phyloP scores from a whole-genome alignment of 495 filamentous ascomycete genomes.

The Aspergillus steynii region DNA sequence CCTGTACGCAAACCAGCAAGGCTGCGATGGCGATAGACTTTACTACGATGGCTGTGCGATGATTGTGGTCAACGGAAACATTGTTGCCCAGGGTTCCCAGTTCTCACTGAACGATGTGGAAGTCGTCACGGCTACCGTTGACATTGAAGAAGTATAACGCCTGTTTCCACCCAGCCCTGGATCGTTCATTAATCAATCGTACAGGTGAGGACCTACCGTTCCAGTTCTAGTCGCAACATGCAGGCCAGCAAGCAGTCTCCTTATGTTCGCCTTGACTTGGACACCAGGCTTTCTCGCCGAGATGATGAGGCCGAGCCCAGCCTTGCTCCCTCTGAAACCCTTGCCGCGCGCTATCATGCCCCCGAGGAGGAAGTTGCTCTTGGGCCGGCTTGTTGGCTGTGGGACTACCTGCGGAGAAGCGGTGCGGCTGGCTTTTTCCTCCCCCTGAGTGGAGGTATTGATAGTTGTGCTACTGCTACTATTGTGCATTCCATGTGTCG shows the following conservation, averaged over 20 bases:
- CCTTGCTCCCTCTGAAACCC: conserved; percentile 40
- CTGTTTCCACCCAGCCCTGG: conserved; percentile 2
- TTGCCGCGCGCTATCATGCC: conserved; percentile 54
- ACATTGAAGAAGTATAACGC: conserved; percentile 70
- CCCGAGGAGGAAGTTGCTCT: conserved; percentile 79
- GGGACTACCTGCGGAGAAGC: conserved; percentile 78
- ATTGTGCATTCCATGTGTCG: conserved; percentile 81
- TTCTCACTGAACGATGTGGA: conserved; percentile 83
- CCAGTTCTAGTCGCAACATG: conserved; percentile 36
- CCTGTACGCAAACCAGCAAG: conserved; percentile 71
- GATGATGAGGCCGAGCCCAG: conserved; percentile 40
- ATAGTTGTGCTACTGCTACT: conserved; percentile 57
- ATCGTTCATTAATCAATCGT: conserved; percentile 3
- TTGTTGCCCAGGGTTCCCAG: conserved; percentile 70
- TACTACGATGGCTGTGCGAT: conserved; percentile 76
- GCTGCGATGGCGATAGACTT: conserved; percentile 69
- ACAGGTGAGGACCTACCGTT: conserved; percentile 39
- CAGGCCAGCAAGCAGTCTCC: conserved; percentile 41
- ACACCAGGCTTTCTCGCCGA: conserved; percentile 34
- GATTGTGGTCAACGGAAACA: conserved; percentile 72
- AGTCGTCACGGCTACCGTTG: conserved; percentile 76
- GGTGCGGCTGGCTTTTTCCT: conserved; percentile 58
- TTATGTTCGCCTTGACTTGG: conserved; percentile 37
- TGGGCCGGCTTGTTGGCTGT: conserved; percentile 72
- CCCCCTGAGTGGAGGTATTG: conserved; percentile 74